Evolutionary conservation across 1,139 yeast species (phyloP).

Genomic region (Geotrichum armillariae): DNA sequence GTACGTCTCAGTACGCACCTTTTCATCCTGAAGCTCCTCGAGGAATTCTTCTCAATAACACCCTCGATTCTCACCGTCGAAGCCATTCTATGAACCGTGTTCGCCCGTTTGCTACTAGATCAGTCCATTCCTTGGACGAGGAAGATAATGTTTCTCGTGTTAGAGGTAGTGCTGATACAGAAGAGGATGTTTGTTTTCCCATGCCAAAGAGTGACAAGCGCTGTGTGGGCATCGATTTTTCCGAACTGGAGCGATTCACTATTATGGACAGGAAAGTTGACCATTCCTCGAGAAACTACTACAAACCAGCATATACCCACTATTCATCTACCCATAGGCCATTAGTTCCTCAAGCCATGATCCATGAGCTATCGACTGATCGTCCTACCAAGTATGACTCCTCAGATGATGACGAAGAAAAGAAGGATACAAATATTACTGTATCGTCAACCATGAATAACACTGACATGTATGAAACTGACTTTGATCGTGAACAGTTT

Average conservation of each 20-base stretch:
- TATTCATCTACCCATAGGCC: constrained; percentile 10
- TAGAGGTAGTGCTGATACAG: constrained; percentile 60
- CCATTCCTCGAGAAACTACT: background rate
- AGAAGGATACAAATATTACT: background rate
- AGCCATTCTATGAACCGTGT: constrained; percentile 18
- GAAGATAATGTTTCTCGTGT: constrained; percentile 32
- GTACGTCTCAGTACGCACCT: background rate
- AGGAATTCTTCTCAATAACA: constrained; percentile 22
- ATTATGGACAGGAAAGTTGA: constrained; percentile 26
- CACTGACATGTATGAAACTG: background rate
- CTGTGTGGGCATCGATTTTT: constrained; percentile 39
- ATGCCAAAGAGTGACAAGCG: constrained; percentile 62
- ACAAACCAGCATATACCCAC: constrained; percentile 1
- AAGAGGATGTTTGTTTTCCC: constrained; percentile 97
- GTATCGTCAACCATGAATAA: background rate
- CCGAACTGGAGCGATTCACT: constrained; percentile 42
- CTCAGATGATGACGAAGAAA: background rate
- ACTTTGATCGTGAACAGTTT: background rate
- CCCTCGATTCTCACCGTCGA: background rate
- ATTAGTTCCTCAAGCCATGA: constrained; percentile 7
- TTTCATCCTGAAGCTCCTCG: constrained; percentile 1
- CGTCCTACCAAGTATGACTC: background rate
- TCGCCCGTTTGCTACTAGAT: constrained; percentile 21
- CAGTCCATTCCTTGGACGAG: constrained; percentile 7
- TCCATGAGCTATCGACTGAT: background rate